Conservation (phyloP, 2,329 filamentous ascomycete genomes). For the Sporothrix humicola region DNA sequence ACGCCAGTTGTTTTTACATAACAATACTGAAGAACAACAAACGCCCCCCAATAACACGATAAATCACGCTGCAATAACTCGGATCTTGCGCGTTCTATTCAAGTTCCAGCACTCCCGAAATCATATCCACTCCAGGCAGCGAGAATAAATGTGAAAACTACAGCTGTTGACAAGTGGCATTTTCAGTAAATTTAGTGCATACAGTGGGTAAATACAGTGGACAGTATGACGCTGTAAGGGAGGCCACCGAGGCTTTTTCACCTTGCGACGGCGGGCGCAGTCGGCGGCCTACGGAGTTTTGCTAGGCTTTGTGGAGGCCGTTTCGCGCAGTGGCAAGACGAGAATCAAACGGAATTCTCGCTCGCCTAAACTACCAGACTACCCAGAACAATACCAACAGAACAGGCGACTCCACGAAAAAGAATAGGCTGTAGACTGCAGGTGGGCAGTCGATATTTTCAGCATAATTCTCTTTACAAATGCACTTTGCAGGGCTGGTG, state of each 20-base stretch:
- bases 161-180: neutral
- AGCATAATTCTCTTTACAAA: neutral
- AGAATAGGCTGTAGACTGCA: constrained; percentile 15
- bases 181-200: neutral
- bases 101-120: constrained; percentile 1
- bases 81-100: neutral
- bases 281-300: neutral
- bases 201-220: constrained; percentile 11
- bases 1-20: neutral
- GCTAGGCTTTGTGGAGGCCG: neutral
- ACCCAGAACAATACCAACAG: neutral
- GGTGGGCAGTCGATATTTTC: neutral
- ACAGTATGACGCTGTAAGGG: neutral
- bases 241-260: neutral
- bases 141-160: neutral
- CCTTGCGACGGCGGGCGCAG: neutral
- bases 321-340: constrained; percentile 2
- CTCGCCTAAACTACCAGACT: too few species aligned
- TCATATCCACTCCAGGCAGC: constrained; percentile 21
- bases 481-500: neutral
- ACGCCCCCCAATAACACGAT: neutral
- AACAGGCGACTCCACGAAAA: constrained; percentile 10
- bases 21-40: neutral
- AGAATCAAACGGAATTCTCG: neutral
- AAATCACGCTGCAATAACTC: neutral